Evolutionary conservation across 768 basidiomycete genomes (phyloP).

Genomic region (Tulasnella sp.): DNA sequence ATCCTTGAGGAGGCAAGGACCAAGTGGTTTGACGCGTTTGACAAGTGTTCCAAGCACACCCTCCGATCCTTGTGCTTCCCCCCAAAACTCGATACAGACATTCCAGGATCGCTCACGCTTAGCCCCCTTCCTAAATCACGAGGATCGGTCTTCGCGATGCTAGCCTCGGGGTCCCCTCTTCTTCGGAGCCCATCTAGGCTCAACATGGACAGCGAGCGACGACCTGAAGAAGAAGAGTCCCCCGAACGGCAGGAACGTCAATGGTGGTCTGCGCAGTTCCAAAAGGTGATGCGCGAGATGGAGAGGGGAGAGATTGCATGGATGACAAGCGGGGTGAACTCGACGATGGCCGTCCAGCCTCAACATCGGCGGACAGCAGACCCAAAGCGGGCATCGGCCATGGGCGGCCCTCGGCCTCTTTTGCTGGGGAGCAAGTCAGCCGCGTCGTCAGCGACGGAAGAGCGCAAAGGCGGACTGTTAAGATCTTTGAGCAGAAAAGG

Average conservation of each 20-base stretch:
- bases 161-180: slow-evolving; percentile 40
- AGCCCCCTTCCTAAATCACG: slow-evolving; percentile 25
- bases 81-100: slow-evolving; percentile 12
- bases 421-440: not conserved
- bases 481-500: slow-evolving; percentile 6
- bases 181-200: slow-evolving; percentile 60
- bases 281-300: slow-evolving; percentile 48
- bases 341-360: not conserved
- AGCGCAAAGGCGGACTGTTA: slow-evolving; percentile 1
- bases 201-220: slow-evolving; percentile 33
- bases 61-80: slow-evolving; percentile 34
- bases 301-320: slow-evolving; percentile 22
- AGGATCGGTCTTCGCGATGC: slow-evolving; percentile 29
- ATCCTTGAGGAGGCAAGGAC: slow-evolving; percentile 20
- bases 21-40: slow-evolving; percentile 44
- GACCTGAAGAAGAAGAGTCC: slow-evolving; percentile 23
- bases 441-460: not conserved
- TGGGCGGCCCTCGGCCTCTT: slow-evolving; percentile 1
- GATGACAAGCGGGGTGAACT: not conserved
- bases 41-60: slow-evolving; percentile 40
- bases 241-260: slow-evolving; percentile 56
- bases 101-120: not conserved
- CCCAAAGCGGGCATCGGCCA: not conserved
- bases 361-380: not conserved
- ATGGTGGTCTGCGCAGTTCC: slow-evolving; percentile 63